A percentile compares a stretch with the other conserved stretches of the same genome.
Conservation (phyloP, 169 alveolate genomes). For the Babesia microti region DNA sequence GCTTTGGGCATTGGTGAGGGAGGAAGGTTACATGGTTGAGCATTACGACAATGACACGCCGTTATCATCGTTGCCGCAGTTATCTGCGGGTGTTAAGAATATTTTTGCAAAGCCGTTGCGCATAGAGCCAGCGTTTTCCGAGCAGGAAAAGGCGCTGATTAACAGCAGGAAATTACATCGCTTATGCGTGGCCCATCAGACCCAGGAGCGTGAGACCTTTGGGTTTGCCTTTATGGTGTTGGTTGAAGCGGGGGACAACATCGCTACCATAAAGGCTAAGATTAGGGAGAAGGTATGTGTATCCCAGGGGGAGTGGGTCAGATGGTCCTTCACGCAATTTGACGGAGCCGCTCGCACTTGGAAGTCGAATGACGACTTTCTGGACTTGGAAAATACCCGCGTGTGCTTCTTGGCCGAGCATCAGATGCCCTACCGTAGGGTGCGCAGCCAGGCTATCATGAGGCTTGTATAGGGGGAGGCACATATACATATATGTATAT, state of each 20-base stretch:
- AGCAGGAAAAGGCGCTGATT: slow-evolving; percentile 42
- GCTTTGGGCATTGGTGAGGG: too few species aligned
- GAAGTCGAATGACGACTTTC: slow-evolving; percentile 48
- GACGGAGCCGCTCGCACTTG: slow-evolving; percentile 29
- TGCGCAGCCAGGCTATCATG: slow-evolving; percentile 27
- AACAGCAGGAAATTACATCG: slow-evolving; percentile 1
- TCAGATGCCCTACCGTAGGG: slow-evolving; percentile 37
- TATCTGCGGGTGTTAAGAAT: slow-evolving; percentile 36
- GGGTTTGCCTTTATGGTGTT: slow-evolving; percentile 45
- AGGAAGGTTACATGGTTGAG: too few species aligned
- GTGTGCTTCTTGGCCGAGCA: slow-evolving; percentile 43
- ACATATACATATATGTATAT: too few species aligned
- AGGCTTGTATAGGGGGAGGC: slow-evolving; percentile 29
- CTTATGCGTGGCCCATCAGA: slow-evolving; percentile 40
- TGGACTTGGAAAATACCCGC: slow-evolving; percentile 35
- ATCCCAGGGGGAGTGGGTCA: slow-evolving; percentile 44
- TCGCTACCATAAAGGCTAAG: slow-evolving; percentile 30
- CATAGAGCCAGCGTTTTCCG: slow-evolving; percentile 58
- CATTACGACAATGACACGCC: too few species aligned
- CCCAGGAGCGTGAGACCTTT: slow-evolving; percentile 42
- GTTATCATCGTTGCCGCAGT: too few species aligned
- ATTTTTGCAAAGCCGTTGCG: slow-evolving; percentile 53
- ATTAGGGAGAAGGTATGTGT: slow-evolving; percentile 24
- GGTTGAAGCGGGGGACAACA: slow-evolving; percentile 27
- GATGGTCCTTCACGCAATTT: slow-evolving; percentile 46